Conservation (phyloP, 2,329 filamentous ascomycete genomes). For the Alternaria gaisen region DNA sequence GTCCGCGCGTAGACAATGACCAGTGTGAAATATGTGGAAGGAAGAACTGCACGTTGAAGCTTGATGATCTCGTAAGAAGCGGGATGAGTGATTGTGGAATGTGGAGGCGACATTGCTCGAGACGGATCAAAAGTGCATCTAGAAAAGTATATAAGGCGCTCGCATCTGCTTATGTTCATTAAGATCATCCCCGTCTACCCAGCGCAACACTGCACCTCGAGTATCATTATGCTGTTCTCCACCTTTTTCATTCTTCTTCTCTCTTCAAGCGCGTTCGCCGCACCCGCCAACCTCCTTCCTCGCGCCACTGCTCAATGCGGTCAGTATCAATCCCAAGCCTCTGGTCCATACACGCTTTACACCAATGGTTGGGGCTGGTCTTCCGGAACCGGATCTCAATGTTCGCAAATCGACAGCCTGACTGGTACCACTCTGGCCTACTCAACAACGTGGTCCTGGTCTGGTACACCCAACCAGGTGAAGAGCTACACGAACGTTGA, state of each 20-base stretch:
- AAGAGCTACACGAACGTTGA: too few relatives aligned
- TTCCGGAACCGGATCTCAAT: background rate
- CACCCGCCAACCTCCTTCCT: background rate
- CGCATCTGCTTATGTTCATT: background rate
- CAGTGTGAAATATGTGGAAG: background rate
- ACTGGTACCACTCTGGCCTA: background rate
- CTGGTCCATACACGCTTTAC: background rate
- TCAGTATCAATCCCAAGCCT: background rate
- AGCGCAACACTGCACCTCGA: background rate
- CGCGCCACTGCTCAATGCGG: background rate
- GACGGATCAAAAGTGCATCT: background rate
- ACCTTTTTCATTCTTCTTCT: background rate
- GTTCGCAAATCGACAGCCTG: background rate
- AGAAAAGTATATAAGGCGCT: background rate
- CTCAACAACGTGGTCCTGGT: too few relatives aligned
- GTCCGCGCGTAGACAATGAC: background rate
- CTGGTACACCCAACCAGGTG: too few relatives aligned
- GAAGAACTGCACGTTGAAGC: background rate
- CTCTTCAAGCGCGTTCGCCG: background rate
- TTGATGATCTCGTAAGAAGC: too few relatives aligned
- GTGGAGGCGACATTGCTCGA: background rate
- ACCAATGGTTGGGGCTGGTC: background rate
- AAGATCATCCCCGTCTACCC: accelerated
- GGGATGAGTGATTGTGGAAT: background rate
- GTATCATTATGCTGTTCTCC: background rate